Conservation (phyloP, 371 early-diverging fungal species). For the Mortierella sp. region DNA sequence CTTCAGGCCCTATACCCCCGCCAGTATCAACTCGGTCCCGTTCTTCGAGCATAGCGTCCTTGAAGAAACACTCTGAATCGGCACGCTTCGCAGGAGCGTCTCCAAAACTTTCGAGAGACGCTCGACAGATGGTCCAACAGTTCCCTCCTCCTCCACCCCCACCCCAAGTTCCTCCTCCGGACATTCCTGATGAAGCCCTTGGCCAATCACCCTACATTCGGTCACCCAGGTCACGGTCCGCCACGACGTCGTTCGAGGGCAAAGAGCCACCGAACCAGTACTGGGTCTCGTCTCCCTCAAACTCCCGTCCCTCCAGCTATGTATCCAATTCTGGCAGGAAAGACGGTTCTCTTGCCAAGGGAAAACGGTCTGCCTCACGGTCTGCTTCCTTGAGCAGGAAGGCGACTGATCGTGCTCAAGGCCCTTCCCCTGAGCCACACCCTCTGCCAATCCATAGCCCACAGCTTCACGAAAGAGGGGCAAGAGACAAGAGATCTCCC, state of each 20-base stretch:
- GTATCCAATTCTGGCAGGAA: neutral
- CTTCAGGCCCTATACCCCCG: neutral
- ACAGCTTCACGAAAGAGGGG: neutral
- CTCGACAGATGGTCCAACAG: conserved; percentile 13
- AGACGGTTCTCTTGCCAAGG: neutral
- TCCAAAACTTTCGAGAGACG: conserved; percentile 13
- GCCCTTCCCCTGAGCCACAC: neutral
- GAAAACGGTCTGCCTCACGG: neutral
- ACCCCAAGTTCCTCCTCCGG: conserved; percentile 18
- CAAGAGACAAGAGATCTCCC: neutral
- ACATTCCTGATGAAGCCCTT: conserved; percentile 9
- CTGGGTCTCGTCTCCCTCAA: neutral
- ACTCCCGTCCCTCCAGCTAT: conserved; percentile 1
- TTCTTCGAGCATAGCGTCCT: conserved; percentile 10
- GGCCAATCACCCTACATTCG: neutral
- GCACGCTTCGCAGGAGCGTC: conserved; percentile 5
- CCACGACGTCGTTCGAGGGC: neutral
- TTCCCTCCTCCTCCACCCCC: conserved; percentile 24
- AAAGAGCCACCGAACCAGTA: conserved; percentile 1
- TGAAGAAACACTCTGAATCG: neutral
- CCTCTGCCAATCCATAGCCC: neutral
- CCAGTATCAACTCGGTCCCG: neutral
- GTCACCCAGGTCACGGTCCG: neutral
- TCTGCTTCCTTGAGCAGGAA: conserved; percentile 7
- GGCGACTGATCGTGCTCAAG: neutral